These are phyloP conservation scores for Cryptococcus amylolentus DNA, from an alignment of 1,284 basidiomycete genomes.

Conservation along the genomic window DNA sequence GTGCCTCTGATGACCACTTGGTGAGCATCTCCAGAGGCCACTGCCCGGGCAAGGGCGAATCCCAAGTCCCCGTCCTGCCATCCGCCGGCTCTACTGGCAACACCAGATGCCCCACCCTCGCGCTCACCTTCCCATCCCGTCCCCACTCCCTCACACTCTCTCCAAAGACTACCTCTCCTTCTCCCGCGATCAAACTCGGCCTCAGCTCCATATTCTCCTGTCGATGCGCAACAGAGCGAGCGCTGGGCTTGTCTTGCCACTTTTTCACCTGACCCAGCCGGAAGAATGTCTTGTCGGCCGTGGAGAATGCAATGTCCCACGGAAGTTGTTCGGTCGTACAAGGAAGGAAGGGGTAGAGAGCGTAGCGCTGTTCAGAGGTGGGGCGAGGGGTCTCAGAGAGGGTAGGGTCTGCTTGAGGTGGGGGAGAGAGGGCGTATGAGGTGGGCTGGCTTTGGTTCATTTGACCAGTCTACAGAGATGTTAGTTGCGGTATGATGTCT, in stretches of 20 bases:
- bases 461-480: not conserved
- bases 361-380: not conserved
- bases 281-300: constrained; percentile 7
- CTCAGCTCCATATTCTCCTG: constrained; percentile 5
- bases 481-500: not conserved
- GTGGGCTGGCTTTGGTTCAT: not conserved
- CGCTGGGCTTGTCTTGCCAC: constrained; percentile 13
- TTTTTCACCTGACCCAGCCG: constrained; percentile 9
- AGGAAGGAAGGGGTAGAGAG: constrained; percentile 14
- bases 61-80: constrained; percentile 3
- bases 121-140: not conserved
- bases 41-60: constrained; percentile 14
- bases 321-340: constrained; percentile 13
- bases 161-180: not conserved
- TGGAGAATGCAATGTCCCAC: constrained; percentile 9
- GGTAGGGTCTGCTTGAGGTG: no score
- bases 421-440: no score
- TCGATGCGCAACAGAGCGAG: constrained; percentile 10
- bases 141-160: not conserved
- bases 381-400: not conserved
- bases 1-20: constrained; percentile 5
- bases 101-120: constrained; percentile 12
- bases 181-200: not conserved
- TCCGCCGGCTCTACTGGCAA: constrained; percentile 6
- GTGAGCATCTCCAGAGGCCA: constrained; percentile 7